Conservation (phyloP, 345 rosid species). For the Excoecaria agallocha region DNA sequence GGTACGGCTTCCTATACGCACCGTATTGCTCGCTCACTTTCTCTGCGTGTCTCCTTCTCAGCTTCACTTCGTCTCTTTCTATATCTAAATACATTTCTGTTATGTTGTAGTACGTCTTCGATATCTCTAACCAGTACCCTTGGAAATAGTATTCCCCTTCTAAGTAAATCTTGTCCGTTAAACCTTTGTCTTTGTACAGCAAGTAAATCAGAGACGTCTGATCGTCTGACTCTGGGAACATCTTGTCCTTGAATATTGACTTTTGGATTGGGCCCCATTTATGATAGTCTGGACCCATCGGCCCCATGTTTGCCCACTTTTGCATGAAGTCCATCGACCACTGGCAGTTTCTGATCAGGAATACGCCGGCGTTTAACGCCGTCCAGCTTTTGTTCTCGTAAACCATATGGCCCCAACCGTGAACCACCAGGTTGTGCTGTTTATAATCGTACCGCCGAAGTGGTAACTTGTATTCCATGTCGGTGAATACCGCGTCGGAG, state of each 20-base stretch:
- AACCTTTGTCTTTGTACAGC: slow-evolving; percentile 3
- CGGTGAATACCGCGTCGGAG: slow-evolving; percentile 24
- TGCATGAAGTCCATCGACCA: slow-evolving; percentile 26
- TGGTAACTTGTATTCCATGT: slow-evolving; percentile 22
- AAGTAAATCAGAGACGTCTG: slow-evolving; percentile 24
- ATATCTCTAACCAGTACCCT: slow-evolving; percentile 15
- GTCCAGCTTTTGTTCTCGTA: slow-evolving; percentile 23
- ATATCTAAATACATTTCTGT: slow-evolving; percentile 12
- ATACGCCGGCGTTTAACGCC: slow-evolving; percentile 20
- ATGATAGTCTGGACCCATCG: not conserved
- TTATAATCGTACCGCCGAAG: slow-evolving; percentile 5
- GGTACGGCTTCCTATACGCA: slow-evolving; percentile 1
- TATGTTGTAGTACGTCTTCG: slow-evolving; percentile 14
- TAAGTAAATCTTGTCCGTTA: slow-evolving; percentile 19
- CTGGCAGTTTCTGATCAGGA: slow-evolving; percentile 27
- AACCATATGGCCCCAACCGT: slow-evolving; percentile 13
- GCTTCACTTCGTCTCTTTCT: not conserved
- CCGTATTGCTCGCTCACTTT: slow-evolving; percentile 19
- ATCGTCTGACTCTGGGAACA: slow-evolving; percentile 23
- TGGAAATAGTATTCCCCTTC: slow-evolving; percentile 21
- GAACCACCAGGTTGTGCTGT: slow-evolving; percentile 19
- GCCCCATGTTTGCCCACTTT: slow-evolving; percentile 19
- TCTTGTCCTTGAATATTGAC: slow-evolving; percentile 13
- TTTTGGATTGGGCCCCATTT: slow-evolving; percentile 14
- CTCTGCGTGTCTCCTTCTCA: slow-evolving; percentile 15